Evolutionary conservation across 257 asterid species (phyloP).

Genomic region (Leptodermis oblonga): DNA sequence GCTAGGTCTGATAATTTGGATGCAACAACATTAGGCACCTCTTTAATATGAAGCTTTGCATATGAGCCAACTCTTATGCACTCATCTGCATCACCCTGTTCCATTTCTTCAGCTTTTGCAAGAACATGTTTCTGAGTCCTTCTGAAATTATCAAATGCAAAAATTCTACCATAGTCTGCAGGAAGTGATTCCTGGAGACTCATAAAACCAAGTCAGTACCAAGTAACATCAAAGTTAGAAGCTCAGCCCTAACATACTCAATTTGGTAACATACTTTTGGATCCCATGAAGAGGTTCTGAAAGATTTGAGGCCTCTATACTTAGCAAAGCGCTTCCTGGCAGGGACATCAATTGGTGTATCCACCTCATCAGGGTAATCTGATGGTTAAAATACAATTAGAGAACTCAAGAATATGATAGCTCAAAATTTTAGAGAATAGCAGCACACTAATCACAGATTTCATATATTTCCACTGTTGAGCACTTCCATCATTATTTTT

Average conservation of each 20-base stretch:
- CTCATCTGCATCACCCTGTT: slow-evolving; percentile 46
- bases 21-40: slow-evolving; percentile 50
- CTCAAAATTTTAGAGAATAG: background rate
- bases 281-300: slow-evolving; percentile 99
- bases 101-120: slow-evolving; percentile 66
- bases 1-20: slow-evolving; percentile 44
- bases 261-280: slow-evolving; percentile 63
- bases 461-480: too few relatives aligned
- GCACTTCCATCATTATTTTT: background rate
- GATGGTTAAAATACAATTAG: slow-evolving; percentile 17
- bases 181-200: slow-evolving; percentile 88
- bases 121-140: slow-evolving; percentile 84
- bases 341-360: slow-evolving; percentile 77
- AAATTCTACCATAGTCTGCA: slow-evolving; percentile 78
- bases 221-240: slow-evolving; percentile 10
- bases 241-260: background rate
- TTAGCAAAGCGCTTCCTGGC: slow-evolving; percentile 95
- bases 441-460: background rate
- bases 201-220: slow-evolving; percentile 16
- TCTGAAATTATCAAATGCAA: slow-evolving; percentile 76
- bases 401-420: background rate
- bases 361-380: slow-evolving; percentile 99
- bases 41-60: slow-evolving; percentile 63
- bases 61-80: slow-evolving; percentile 64
- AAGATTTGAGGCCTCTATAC: slow-evolving; percentile 89